phyloP scores from a whole-genome alignment of 345 rosid genomes.

The Abelmoschus esculentus region DNA sequence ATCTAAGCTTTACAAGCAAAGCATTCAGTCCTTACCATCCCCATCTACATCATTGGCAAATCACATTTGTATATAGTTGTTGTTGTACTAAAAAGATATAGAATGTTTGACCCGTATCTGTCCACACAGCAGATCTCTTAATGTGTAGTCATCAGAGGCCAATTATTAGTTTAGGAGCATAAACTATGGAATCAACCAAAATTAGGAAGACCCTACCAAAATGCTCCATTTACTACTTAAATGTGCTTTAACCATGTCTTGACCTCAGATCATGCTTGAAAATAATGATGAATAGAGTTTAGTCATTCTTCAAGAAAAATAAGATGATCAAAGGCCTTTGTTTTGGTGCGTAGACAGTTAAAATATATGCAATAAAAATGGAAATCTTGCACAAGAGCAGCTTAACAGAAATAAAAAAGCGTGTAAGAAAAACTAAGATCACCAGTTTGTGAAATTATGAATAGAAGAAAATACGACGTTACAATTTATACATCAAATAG shows the following conservation, averaged over 20 bases:
- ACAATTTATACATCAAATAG: not conserved
- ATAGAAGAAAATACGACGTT: not conserved
- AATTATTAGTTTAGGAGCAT: conserved; percentile 61
- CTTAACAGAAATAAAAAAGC: not conserved
- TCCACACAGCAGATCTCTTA: conserved; percentile 57
- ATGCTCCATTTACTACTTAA: conserved; percentile 27
- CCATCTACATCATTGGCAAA: not conserved
- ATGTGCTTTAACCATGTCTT: not conserved
- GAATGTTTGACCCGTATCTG: conserved; percentile 75
- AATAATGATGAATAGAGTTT: not conserved
- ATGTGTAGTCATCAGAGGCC: conserved; percentile 78
- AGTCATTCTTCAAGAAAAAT: not conserved
- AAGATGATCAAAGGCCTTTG: not conserved
- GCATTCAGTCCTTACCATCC: not conserved
- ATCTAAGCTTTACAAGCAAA: not conserved
- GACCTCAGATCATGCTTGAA: not conserved
- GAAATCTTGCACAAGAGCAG: not conserved
- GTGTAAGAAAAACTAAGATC: not conserved
- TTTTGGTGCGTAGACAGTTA: not conserved
- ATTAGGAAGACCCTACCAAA: conserved; percentile 52
- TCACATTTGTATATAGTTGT: not conserved
- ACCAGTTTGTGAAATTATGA: not conserved
- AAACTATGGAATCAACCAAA: conserved; percentile 54
- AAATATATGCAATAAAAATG: not conserved
- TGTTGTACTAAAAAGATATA: not conserved